Evolutionary conservation across 345 rosid genomes (phyloP).

Genomic region (Ceriops zippeliana): DNA sequence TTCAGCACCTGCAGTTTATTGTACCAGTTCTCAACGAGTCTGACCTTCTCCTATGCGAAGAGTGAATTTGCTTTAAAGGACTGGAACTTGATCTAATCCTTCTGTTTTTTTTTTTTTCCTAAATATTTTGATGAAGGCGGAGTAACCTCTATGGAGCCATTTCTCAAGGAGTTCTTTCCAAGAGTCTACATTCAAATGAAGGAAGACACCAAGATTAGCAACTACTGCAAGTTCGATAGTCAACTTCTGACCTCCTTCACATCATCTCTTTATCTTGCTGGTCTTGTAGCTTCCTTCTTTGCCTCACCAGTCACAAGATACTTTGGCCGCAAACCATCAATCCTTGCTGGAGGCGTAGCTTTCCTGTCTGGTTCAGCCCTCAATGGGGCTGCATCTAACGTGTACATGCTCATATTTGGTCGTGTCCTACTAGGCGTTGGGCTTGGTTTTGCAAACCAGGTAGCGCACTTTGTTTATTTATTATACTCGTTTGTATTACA

Average conservation of each 20-base stretch:
- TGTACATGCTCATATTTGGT: conserved; percentile 65
- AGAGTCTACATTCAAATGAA: conserved; percentile 52
- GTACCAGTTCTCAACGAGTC: no score
- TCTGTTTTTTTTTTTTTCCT: neutral
- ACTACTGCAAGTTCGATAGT: conserved; percentile 77
- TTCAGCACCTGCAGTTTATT: no score
- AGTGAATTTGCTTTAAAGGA: no score
- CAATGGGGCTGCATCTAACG: conserved; percentile 51
- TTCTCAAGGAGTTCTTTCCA: conserved; percentile 54
- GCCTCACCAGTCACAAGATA: conserved; percentile 57
- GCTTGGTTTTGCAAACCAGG: conserved; percentile 82
- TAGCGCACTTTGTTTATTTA: conserved; percentile 6
- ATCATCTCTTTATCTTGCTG: conserved; percentile 74
- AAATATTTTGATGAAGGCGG: conserved; percentile 44
- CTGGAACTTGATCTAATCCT: neutral
- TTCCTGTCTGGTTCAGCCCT: conserved; percentile 72
- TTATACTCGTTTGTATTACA: neutral
- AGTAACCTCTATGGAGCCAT: conserved; percentile 81
- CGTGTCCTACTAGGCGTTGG: conserved; percentile 75
- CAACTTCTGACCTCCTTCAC: conserved; percentile 73
- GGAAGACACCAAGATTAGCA: conserved; percentile 46
- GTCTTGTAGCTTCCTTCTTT: conserved; percentile 56
- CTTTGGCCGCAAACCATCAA: conserved; percentile 66
- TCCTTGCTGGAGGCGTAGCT: conserved; percentile 54
- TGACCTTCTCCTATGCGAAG: no score